Evolutionary conservation across 169 alveolate species (phyloP).

Genomic region (Amoebophrya sp.): DNA sequence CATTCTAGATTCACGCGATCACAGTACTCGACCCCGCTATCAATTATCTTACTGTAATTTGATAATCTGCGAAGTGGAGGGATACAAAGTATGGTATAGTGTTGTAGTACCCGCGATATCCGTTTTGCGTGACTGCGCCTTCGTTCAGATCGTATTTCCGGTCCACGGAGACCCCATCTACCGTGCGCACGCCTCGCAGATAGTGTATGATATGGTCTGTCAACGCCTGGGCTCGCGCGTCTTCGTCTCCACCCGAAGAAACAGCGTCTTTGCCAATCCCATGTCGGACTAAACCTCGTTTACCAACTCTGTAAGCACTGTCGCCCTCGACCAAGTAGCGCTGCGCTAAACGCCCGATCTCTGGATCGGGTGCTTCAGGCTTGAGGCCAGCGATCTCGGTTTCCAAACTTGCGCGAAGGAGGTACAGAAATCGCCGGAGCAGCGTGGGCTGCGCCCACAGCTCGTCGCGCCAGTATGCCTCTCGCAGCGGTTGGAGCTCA

Average conservation of each 20-base stretch:
- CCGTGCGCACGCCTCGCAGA: not conserved
- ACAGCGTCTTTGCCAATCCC: not conserved
- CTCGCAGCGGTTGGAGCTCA: not conserved
- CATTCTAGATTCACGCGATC: too few relatives aligned
- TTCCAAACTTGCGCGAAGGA: not conserved
- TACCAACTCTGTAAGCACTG: too few relatives aligned
- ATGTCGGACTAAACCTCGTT: too few relatives aligned
- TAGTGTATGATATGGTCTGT: not conserved
- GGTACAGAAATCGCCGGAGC: not conserved
- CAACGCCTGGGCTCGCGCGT: not conserved
- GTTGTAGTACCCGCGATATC: not conserved
- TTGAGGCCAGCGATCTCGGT: not conserved
- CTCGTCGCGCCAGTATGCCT: not conserved
- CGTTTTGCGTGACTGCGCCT: not conserved
- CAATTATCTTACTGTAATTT: too few relatives aligned
- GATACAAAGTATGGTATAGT: too few relatives aligned
- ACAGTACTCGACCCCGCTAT: too few relatives aligned
- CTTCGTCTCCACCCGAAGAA: not conserved
- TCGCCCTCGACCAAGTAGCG: too few relatives aligned
- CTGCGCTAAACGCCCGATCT: too few relatives aligned
- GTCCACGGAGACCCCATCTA: not conserved
- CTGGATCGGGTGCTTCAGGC: not conserved
- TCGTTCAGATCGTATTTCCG: not conserved
- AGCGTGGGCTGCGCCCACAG: not conserved
- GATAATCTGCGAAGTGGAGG: too few relatives aligned